Conservation (phyloP, 2,329 filamentous ascomycete genomes). For the Orbilia brochopaga region DNA sequence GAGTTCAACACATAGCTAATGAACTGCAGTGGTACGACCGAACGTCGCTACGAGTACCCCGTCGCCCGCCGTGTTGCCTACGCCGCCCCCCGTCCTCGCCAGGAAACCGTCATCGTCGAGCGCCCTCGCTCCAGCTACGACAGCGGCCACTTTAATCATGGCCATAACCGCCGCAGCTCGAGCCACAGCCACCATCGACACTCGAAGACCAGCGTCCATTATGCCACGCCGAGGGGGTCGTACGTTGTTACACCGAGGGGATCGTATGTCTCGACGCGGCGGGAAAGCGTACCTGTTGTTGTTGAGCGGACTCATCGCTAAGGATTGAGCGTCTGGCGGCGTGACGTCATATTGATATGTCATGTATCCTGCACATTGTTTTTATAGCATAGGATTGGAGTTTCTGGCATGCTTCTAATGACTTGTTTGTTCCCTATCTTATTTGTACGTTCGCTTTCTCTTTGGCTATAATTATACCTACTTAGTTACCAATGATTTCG, state of each 20-base stretch:
- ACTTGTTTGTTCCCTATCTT: too few species aligned
- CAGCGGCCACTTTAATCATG: conserved; percentile 22
- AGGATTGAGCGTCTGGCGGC: not conserved
- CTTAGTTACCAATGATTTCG: too few species aligned
- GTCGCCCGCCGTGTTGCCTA: conserved; percentile 38
- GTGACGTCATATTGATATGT: conserved; percentile 3
- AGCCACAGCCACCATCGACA: conserved; percentile 26
- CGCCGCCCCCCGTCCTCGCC: conserved; percentile 13
- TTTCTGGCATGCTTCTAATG: too few species aligned
- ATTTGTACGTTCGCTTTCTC: too few species aligned
- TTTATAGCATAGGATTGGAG: too few species aligned
- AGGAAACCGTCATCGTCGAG: conserved; percentile 49
- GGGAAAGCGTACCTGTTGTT: conserved; percentile 29
- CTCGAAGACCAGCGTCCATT: conserved; percentile 39
- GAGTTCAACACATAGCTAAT: not conserved
- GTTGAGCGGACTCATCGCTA: conserved; percentile 48
- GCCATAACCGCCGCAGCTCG: conserved; percentile 17
- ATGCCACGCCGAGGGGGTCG: conserved; percentile 38
- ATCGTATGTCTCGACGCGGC: conserved; percentile 31
- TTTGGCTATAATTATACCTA: too few species aligned
- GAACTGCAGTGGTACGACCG: conserved; percentile 23
- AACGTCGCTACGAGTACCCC: conserved; percentile 35
- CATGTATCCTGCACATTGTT: too few species aligned
- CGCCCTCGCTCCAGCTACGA: conserved; percentile 41
- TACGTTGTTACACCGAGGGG: conserved; percentile 37